Evolutionary conservation across 768 basidiomycete species (phyloP).

Genomic region (Leccinum arenicola): DNA sequence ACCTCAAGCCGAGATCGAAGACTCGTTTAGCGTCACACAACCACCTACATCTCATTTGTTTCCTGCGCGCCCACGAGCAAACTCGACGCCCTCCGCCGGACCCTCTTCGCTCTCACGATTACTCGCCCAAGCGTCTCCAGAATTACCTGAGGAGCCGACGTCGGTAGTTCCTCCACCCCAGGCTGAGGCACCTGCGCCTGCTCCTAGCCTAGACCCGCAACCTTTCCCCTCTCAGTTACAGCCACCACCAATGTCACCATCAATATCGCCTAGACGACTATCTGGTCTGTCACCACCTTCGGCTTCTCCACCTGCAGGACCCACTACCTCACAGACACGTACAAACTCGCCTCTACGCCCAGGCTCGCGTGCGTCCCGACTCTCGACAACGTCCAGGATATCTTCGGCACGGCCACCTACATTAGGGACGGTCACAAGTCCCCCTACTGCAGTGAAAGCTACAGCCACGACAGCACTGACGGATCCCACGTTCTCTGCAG

Average conservation of each 20-base stretch:
- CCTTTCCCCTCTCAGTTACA: conserved; percentile 31
- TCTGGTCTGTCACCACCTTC: conserved; percentile 4
- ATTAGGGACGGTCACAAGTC: conserved; percentile 46
- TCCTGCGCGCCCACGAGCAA: conserved; percentile 58
- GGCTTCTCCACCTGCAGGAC: conserved; percentile 30
- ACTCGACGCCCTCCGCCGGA: conserved; percentile 65
- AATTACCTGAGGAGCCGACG: conserved; percentile 32
- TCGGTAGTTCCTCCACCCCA: conserved; percentile 29
- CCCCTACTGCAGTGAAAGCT: conserved; percentile 50
- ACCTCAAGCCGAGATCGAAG: conserved; percentile 69
- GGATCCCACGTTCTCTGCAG: conserved; percentile 48
- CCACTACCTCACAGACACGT: conserved; percentile 30
- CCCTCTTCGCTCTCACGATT: conserved; percentile 79
- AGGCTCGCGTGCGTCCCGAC: conserved; percentile 67
- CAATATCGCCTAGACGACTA: conserved; percentile 2
- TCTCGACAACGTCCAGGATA: conserved; percentile 67
- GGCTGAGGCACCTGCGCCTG: conserved; percentile 33
- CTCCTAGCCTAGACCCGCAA: neutral
- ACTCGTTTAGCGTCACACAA: conserved; percentile 62
- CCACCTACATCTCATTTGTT: conserved; percentile 69
- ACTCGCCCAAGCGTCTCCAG: conserved; percentile 65
- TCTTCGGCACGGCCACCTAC: conserved; percentile 62
- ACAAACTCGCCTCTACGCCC: conserved; percentile 63
- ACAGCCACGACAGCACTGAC: conserved; percentile 66
- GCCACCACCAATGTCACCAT: conserved; percentile 27